phyloP scores from a whole-genome alignment of 805 yeast species.

The Candida xiaguanensis region DNA sequence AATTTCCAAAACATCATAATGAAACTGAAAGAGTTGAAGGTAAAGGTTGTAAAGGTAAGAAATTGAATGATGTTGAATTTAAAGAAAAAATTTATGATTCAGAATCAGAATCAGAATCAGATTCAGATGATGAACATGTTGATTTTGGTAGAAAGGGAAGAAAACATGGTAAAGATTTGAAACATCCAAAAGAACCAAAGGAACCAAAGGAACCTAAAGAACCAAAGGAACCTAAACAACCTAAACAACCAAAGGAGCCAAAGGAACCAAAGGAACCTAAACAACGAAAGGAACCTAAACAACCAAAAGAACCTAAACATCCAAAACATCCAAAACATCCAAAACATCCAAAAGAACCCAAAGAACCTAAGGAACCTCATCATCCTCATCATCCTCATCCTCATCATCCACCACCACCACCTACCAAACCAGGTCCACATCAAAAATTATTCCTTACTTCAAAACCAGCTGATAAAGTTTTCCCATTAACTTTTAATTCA shows the following conservation, averaged over 20 bases:
- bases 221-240: constrained; percentile 4
- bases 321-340: constrained; percentile 7
- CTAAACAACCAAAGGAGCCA: background rate
- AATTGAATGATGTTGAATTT: background rate
- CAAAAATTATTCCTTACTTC: constrained; percentile 22
- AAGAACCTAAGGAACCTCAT: constrained; percentile 4
- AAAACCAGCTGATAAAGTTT: constrained; percentile 36
- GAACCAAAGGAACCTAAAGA: constrained; percentile 1
- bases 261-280: constrained; percentile 2
- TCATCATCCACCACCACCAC: background rate
- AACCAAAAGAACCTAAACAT: constrained; percentile 4
- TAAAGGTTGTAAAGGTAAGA: background rate
- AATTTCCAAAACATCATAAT: constrained; percentile 1
- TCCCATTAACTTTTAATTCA: constrained; percentile 29
- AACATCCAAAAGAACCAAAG: background rate
- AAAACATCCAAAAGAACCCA: constrained; percentile 2
- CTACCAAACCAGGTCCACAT: background rate
- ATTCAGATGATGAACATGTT: constrained; percentile 4
- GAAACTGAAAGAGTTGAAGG: constrained; percentile 2
- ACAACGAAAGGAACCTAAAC: constrained; percentile 4
- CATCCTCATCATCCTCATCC: background rate
- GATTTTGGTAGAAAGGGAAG: background rate
- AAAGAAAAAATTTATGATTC: background rate
- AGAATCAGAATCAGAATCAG: constrained; percentile 5
- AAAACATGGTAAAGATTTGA: background rate